Evolutionary conservation across 345 rosid genomes (phyloP), one percentile per base, ranked within the genome.

Genomic region (Euclidium syriacum): DNA sequence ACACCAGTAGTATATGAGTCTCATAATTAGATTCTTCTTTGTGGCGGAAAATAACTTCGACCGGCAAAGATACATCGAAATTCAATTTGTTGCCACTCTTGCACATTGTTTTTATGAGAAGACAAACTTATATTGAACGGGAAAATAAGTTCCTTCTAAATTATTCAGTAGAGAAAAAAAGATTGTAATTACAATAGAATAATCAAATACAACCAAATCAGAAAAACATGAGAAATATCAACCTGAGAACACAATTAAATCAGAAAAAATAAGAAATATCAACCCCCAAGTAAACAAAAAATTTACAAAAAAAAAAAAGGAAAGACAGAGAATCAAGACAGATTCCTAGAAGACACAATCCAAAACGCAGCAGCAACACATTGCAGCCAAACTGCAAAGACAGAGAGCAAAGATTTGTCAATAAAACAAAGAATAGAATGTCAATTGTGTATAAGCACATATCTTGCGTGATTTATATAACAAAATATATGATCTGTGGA

Each of bases 281-380:
- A 27, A 27, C 7, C 32, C 3, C 32, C 3, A 3, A 7, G 7
- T 3, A 27, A 3, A 27, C 32, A 14, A 20, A 5, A 19, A 29
- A 55, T 12, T 1, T 12, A 34, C 16, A 42, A 22, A 23, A 22
- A 11, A 8, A 54, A 4, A 46, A 3, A 2, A 19, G 42, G 34
- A 23, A 53, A 7, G 1, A 63, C n/a, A 54, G 25, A 33, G n/a
- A n/a, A n/a, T n/a, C 27, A 33, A 10, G 9, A 2, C 27, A 9
- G 41, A 3, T 15, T 66, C n/a, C n/a, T n/a, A n/a, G n/a, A n/a
- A n/a, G n/a, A n/a, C 57, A 26, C 71, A 56, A 47, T 66, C 64
- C 49, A 66, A 47, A 47, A 66, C 64, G 47, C 71, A 66, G 50
- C 71, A 66, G 32, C 49, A 35, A 3, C 39, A 66, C 56, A 66